phyloP scores from a whole-genome alignment of 2,329 filamentous ascomycete species.

The Corynespora cassiicola region DNA sequence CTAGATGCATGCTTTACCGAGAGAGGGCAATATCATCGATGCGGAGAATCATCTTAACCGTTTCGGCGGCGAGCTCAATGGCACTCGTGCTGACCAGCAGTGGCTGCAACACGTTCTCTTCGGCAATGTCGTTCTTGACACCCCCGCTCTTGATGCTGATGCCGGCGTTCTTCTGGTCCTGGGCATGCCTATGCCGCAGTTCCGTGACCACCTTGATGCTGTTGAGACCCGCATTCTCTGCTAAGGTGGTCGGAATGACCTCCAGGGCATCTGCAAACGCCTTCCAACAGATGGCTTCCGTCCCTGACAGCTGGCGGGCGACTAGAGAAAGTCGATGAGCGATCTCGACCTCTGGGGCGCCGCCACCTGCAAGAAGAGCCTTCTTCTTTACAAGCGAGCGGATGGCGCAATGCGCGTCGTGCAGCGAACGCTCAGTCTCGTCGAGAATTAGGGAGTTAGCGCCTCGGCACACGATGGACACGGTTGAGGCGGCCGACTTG shows the following conservation, averaged over 20 bases:
- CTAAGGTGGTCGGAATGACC: conserved; percentile 93
- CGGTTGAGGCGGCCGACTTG: conserved; percentile 81
- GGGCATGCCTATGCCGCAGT: conserved; percentile 89
- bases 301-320: conserved; percentile 83
- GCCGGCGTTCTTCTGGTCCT: conserved; percentile 93
- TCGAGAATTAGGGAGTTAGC: conserved; percentile 95
- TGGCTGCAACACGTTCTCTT: conserved; percentile 96
- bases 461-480: conserved; percentile 92
- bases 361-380: conserved; percentile 95
- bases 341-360: conserved; percentile 96
- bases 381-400: conserved; percentile 99
- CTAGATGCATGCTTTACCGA: too few relatives aligned
- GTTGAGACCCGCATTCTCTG: conserved; percentile 96
- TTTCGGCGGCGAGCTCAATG: conserved; percentile 96
- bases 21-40: conserved; percentile 70
- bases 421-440: conserved; percentile 93
- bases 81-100: conserved; percentile 96
- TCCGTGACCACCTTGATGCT: conserved; percentile 99
- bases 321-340: conserved; percentile 84
- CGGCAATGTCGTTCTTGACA: conserved; percentile 94
- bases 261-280: conserved; percentile 98
- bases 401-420: conserved; percentile 97
- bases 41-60: conserved; percentile 90
- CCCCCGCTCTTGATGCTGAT: conserved; percentile 98
- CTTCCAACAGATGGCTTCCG: conserved; percentile 98